A percentile compares a stretch with the other conserved stretches of the same genome.
These are phyloP conservation scores for Lanmaoa pseudosensibilis DNA, from an alignment of 768 basidiomycete genomes.

Conservation along the genomic window DNA sequence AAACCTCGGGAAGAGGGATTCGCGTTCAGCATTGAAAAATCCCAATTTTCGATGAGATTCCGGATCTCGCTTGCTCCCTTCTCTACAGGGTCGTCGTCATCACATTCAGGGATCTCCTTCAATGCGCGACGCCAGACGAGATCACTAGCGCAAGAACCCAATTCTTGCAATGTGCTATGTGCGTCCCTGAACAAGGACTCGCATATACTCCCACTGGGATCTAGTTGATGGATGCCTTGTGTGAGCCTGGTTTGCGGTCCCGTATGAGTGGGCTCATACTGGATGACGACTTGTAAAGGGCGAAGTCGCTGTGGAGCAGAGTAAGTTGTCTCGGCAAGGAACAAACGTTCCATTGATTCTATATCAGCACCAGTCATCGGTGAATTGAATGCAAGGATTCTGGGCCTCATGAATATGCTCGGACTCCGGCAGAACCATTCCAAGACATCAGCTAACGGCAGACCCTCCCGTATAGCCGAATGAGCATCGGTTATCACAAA, in stretches of 20 bases:
- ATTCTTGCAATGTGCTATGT: slow-evolving; percentile 45
- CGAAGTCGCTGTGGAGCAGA: slow-evolving; percentile 36
- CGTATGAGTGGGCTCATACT: slow-evolving; percentile 46
- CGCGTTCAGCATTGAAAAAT: slow-evolving; percentile 62
- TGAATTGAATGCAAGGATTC: slow-evolving; percentile 42
- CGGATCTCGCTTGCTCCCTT: slow-evolving; percentile 30
- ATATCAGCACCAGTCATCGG: slow-evolving; percentile 30
- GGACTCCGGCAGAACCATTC: slow-evolving; percentile 44
- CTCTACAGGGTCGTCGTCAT: slow-evolving; percentile 34
- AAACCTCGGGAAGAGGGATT: slow-evolving; percentile 55
- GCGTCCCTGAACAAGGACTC: slow-evolving; percentile 48
- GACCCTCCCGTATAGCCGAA: slow-evolving; percentile 36
- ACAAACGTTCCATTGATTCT: slow-evolving; percentile 38
- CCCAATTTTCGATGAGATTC: slow-evolving; percentile 56
- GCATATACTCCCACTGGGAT: slow-evolving; percentile 40
- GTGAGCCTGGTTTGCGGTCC: slow-evolving; percentile 43
- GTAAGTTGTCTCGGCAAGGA: slow-evolving; percentile 43
- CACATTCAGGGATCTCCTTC: slow-evolving; percentile 39
- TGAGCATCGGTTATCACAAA: slow-evolving; percentile 48
- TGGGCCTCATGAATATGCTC: slow-evolving; percentile 39
- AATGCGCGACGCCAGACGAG: slow-evolving; percentile 63
- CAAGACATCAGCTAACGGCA: slow-evolving; percentile 46
- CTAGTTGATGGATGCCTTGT: slow-evolving; percentile 47
- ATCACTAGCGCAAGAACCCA: slow-evolving; percentile 71
- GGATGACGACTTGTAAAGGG: slow-evolving; percentile 53